Evolutionary conservation across 2,329 filamentous ascomycete species (phyloP).

Genomic region (Cercospora beticola): DNA sequence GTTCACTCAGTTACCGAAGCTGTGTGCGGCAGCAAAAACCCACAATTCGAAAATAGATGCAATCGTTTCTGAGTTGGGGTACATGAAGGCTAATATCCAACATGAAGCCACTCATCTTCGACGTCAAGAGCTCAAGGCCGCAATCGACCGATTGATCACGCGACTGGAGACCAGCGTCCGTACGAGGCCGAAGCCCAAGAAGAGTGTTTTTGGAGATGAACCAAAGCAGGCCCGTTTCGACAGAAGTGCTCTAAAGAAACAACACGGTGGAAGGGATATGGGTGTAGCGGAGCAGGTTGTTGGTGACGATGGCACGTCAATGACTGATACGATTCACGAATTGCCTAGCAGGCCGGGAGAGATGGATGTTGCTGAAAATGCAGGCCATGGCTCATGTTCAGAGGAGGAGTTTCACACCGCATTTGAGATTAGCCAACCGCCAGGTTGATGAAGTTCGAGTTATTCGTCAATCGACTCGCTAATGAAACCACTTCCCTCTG

Average conservation of each 20-base stretch:
- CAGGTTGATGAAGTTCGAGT: not conserved
- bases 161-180: constrained; percentile 70
- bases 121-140: constrained; percentile 73
- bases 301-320: not conserved
- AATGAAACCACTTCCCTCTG: not conserved
- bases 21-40: constrained; percentile 41
- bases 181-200: constrained; percentile 50
- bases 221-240: constrained; percentile 7
- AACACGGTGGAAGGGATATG: not conserved
- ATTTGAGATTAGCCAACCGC: constrained; percentile 7
- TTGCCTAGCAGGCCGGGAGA: not conserved
- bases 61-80: constrained; percentile 60
- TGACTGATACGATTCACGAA: not conserved
- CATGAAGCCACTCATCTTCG: constrained; percentile 67
- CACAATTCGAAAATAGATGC: constrained; percentile 74
- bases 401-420: constrained; percentile 4
- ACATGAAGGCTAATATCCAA: constrained; percentile 25
- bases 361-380: not conserved
- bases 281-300: not conserved
- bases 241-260: not conserved
- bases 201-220: constrained; percentile 30
- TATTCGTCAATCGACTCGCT: not conserved
- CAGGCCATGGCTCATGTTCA: not conserved
- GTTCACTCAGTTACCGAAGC: constrained; percentile 19
- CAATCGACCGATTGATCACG: constrained; percentile 71